Evolutionary conservation across 768 basidiomycete genomes (phyloP), one percentile per base, ranked within the genome.

Genomic region (Lactifluus pinguis): DNA sequence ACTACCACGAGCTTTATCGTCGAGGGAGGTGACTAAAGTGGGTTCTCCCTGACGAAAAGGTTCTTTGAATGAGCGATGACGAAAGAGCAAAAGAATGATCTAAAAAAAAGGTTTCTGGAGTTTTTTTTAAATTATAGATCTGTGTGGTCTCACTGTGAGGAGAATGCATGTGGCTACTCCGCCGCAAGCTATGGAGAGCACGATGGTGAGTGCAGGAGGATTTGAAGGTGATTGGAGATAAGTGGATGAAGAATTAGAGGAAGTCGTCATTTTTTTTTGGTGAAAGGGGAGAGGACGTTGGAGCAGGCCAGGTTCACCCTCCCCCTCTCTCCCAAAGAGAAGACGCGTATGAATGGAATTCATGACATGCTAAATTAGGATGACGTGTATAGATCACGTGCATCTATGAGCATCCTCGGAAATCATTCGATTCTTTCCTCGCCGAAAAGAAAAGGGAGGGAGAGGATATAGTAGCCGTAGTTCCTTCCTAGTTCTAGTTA

Each of bases 381-480:
- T 11, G 48, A 49, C 59, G 53, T 39, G 53, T 30, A 14, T 13
- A 14, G 59, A 42, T 29, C 59, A 60, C 59, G 53, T 60, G 59
- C 15, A 53, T n/a, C n/a, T n/a, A n/a, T n/a, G n/a, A n/a, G n/a
- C n/a, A n/a, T n/a, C n/a, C n/a, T n/a, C n/a, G n/a, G n/a, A n/a
- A n/a, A n/a, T n/a, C n/a, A n/a, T n/a, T n/a, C n/a, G n/a, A n/a
- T n/a, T n/a, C n/a, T n/a, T n/a, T n/a, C n/a, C n/a, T n/a, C n/a
- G n/a, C n/a, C n/a, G n/a, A n/a, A n/a, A n/a, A n/a, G n/a, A n/a
- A n/a, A n/a, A n/a, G n/a, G n/a, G n/a, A n/a, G n/a, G n/a, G n/a
- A n/a, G n/a, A n/a, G n/a, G n/a, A n/a, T n/a, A n/a, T n/a, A n/a
- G n/a, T n/a, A n/a, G n/a, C n/a, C n/a, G n/a, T n/a, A n/a, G n/a